Evolutionary conservation across 768 basidiomycete genomes (phyloP).

Genomic region (Tricholoma terreum): DNA sequence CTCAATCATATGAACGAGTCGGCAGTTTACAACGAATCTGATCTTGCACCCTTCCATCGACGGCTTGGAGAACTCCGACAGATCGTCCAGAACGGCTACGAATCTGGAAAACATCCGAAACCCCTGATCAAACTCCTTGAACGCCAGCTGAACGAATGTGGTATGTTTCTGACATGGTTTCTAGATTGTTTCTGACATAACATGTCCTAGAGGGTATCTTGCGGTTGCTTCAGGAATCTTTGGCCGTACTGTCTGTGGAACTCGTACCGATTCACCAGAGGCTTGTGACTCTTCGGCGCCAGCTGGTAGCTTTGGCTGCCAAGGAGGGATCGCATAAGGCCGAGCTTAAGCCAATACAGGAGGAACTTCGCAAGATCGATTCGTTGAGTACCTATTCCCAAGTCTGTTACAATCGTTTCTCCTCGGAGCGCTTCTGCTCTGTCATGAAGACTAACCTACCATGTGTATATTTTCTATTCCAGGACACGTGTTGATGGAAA

Average conservation of each 20-base stretch:
- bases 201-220: slow-evolving; percentile 60
- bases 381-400: slow-evolving; percentile 67
- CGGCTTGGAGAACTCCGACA: slow-evolving; percentile 78
- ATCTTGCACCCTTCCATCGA: slow-evolving; percentile 83
- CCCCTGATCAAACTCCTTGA: slow-evolving; percentile 88
- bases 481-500: slow-evolving; percentile 95
- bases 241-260: slow-evolving; percentile 86
- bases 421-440: slow-evolving; percentile 17
- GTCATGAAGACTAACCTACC: slow-evolving; percentile 8
- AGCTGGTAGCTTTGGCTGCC: slow-evolving; percentile 83
- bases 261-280: slow-evolving; percentile 89
- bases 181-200: slow-evolving; percentile 26
- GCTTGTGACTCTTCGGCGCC: slow-evolving; percentile 82
- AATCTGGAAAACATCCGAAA: slow-evolving; percentile 78
- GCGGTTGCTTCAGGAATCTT: slow-evolving; percentile 72
- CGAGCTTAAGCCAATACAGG: slow-evolving; percentile 85
- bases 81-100: slow-evolving; percentile 82
- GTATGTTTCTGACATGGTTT: slow-evolving; percentile 44
- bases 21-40: slow-evolving; percentile 87
- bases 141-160: slow-evolving; percentile 88
- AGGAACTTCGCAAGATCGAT: slow-evolving; percentile 95
- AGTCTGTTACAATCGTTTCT: slow-evolving; percentile 29
- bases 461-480: slow-evolving; percentile 10
- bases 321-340: slow-evolving; percentile 82
- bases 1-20: slow-evolving; percentile 95